Evolutionary conservation across 2,329 filamentous ascomycete species (phyloP).

Genomic region (Phoma sp.): DNA sequence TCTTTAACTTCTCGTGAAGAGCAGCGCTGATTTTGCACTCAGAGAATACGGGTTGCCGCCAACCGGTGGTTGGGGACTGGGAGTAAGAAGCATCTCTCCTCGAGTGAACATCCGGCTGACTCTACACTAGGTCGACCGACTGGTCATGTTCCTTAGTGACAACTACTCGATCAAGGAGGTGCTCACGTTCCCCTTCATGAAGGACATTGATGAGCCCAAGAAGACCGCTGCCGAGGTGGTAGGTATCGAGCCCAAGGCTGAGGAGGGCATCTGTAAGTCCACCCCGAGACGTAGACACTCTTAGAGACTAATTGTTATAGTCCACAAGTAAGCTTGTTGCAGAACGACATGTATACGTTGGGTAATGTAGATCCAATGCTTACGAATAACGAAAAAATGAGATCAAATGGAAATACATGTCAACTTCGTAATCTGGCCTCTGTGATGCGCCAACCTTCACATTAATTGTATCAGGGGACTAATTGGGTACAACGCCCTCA

Average conservation of each 20-base stretch:
- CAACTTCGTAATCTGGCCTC: too few relatives aligned
- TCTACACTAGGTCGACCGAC: conserved; percentile 71
- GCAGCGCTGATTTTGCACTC: too few relatives aligned
- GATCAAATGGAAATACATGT: too few relatives aligned
- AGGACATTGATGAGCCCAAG: conserved; percentile 62
- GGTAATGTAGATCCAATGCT: neutral
- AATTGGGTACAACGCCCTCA: too few relatives aligned
- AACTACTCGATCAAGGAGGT: conserved; percentile 98
- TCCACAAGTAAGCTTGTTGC: conserved; percentile 29
- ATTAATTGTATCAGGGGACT: too few relatives aligned
- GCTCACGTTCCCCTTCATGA: conserved; percentile 97
- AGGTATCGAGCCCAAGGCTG: conserved; percentile 63
- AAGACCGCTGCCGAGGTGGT: conserved; percentile 70
- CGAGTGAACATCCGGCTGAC: too few relatives aligned
- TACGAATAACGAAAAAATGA: too few relatives aligned
- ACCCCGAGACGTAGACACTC: too few relatives aligned
- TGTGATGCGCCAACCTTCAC: too few relatives aligned
- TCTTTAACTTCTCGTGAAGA: too few relatives aligned
- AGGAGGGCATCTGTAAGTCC: conserved; percentile 63
- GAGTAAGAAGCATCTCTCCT: conserved; percentile 42
- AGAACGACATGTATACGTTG: conserved; percentile 21
- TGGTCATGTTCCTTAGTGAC: conserved; percentile 97
- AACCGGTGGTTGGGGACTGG: conserved; percentile 95
- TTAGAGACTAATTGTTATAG: conserved; percentile 21
- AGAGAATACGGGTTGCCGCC: too few relatives aligned